Evolutionary conservation across 768 basidiomycete genomes (phyloP), one percentile per base, ranked within the genome.

Genomic region (Lentinus brumalis): DNA sequence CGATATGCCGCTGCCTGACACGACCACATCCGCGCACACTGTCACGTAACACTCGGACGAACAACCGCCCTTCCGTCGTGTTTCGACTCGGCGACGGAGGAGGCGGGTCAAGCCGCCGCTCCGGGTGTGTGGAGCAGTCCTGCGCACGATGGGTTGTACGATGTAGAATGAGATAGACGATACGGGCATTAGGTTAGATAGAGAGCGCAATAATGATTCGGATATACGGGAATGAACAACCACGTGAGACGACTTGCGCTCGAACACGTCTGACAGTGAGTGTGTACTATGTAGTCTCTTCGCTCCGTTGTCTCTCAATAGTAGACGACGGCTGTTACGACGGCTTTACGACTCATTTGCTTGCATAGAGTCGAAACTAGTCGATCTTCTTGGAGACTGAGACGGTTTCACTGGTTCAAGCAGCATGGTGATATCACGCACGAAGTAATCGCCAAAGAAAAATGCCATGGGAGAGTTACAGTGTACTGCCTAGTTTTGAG

Each of bases 401-500:
- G 21, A 2, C 21, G 21, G 21, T 2, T 26, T 2, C 21, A 26
- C 21, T 26, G 1, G 21, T 26, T 26, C 21, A 26, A 2, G 21
- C 21, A 26, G 35, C 35, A 35, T 35, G 7, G 21, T 11, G 7
- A 18, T 16, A 12, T 51, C 10, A 15, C 31, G 8, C 18, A 32
- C 14, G 21, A 52, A 6, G 35, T 35, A 35, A 21, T 15, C 45
- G 44, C 40, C 21, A 39, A 55, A 50, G 35, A 59, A 60, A 53
- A 56, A 49, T 56, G 57, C 57, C 57, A 63, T 59, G 57, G 50
- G 57, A 59, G 49, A 41, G 61, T 56, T 63, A 63, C 62, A 63
- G 53, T 47, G 58, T 57, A 60, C 61, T 60, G 65, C 62, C 61
- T 66, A 60, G 56, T 55, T 58, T 66, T 62, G 59, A 50, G 52